A percentile compares a stretch with the other conserved stretches of the same genome.
These are phyloP conservation scores for Cocos nucifera DNA, from an alignment of 176 grass and related monocot species.

Conservation along the genomic window DNA sequence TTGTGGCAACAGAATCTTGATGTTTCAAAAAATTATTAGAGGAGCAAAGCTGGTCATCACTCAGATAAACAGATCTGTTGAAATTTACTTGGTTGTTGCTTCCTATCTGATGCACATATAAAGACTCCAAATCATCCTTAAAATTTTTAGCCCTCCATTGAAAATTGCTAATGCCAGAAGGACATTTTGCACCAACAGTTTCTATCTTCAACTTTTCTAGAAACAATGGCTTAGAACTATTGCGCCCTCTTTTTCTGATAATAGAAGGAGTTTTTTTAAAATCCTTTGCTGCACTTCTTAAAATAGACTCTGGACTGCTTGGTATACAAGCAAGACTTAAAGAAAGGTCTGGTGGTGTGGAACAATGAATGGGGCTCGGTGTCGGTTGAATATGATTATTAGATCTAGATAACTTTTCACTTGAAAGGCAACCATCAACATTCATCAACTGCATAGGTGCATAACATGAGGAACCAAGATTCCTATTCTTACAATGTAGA, in stretches of 20 bases:
- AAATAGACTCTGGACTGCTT: conserved; percentile 1
- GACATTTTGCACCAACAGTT: too few relatives aligned
- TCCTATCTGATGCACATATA: too few relatives aligned
- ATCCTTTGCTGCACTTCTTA: conserved; percentile 8
- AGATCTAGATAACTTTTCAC: not conserved
- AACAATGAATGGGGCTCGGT: not conserved
- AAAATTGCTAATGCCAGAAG: too few relatives aligned
- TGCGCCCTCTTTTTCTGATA: conserved; percentile 4
- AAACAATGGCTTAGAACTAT: too few relatives aligned
- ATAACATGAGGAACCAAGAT: not conserved
- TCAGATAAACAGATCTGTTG: not conserved
- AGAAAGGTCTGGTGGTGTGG: not conserved
- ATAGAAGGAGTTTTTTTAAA: conserved; percentile 14
- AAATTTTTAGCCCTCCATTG: too few relatives aligned
- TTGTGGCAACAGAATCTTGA: not conserved
- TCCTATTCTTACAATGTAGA: not conserved
- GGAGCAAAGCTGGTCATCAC: not conserved
- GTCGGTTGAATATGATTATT: not conserved
- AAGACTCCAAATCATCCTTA: too few relatives aligned
- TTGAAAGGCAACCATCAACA: not conserved
- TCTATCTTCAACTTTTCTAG: too few relatives aligned
- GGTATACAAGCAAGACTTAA: not conserved
- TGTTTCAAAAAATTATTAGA: not conserved
- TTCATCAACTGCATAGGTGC: not conserved
- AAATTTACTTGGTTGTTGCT: not conserved